Conservation (phyloP, 257 asterid species). For the Cordia subcordata region DNA sequence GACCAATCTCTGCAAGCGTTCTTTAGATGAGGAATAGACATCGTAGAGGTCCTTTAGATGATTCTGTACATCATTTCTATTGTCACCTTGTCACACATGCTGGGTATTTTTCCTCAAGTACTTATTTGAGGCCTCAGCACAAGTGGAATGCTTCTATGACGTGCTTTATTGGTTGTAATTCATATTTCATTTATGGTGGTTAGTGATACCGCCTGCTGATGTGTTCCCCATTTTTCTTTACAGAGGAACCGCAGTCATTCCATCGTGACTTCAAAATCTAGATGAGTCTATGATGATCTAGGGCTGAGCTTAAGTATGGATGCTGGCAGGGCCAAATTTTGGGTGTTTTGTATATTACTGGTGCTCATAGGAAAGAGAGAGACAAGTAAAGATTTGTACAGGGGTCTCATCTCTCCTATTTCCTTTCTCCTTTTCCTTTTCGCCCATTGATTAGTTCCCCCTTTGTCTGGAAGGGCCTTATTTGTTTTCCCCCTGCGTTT, state of each 20-base stretch:
- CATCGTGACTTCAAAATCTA: constrained; percentile 23
- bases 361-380: constrained; percentile 37
- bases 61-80: no score
- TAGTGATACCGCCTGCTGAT: no score
- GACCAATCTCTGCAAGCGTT: not conserved
- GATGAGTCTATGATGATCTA: constrained; percentile 18
- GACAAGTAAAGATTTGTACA: constrained; percentile 65
- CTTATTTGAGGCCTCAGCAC: no score
- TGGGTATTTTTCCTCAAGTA: no score
- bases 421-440: constrained; percentile 10
- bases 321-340: constrained; percentile 30
- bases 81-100: no score
- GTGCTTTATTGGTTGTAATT: no score
- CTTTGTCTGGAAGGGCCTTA: constrained; percentile 32
- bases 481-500: constrained; percentile 30
- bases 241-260: constrained; percentile 38
- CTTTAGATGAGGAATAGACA: not conserved
- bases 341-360: constrained; percentile 51
- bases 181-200: no score
- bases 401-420: constrained; percentile 42
- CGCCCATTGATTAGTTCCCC: constrained; percentile 21
- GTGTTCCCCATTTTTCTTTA: not conserved
- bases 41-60: no score
- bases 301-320: constrained; percentile 21
- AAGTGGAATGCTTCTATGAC: no score